Conservation (phyloP, 2,329 filamentous ascomycete genomes). For the Daldinia sp. region DNA sequence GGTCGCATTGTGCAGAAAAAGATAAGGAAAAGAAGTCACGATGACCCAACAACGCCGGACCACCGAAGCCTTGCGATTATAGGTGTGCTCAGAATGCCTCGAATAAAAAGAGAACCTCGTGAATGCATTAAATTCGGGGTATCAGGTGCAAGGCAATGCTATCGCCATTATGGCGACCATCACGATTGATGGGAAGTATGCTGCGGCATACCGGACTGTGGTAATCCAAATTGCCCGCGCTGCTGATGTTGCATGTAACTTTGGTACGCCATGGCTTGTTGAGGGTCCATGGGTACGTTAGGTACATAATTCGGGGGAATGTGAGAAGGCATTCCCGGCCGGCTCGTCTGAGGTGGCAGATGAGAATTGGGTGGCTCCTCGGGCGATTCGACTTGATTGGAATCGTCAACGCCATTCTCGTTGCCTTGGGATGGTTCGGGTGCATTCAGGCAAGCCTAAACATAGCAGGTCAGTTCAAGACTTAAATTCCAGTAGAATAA, state of each 20-base stretch:
- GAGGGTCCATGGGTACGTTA: slow-evolving; percentile 74
- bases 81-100: slow-evolving; percentile 47
- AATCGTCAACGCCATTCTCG: slow-evolving; percentile 81
- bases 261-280: slow-evolving; percentile 83
- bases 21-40: slow-evolving; percentile 39
- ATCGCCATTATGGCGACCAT: slow-evolving; percentile 46
- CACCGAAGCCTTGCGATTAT: slow-evolving; percentile 54
- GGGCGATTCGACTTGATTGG: slow-evolving; percentile 83
- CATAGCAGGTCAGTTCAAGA: slow-evolving; percentile 46
- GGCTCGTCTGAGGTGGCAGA: slow-evolving; percentile 70
- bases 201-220: slow-evolving; percentile 80
- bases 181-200: slow-evolving; percentile 83
- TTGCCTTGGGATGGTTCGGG: slow-evolving; percentile 85
- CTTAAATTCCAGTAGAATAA: background rate
- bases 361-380: slow-evolving; percentile 85
- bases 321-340: slow-evolving; percentile 71
- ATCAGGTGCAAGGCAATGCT: slow-evolving; percentile 55
- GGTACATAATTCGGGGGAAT: slow-evolving; percentile 72
- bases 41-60: slow-evolving; percentile 54
- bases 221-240: slow-evolving; percentile 78
- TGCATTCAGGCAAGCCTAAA: slow-evolving; percentile 92
- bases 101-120: slow-evolving; percentile 51
- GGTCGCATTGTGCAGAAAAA: slow-evolving; percentile 38
- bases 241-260: slow-evolving; percentile 79
- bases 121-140: slow-evolving; percentile 67